Evolutionary conservation across 1,284 basidiomycete genomes (phyloP).

Genomic region (Heliocybe sulcata): DNA sequence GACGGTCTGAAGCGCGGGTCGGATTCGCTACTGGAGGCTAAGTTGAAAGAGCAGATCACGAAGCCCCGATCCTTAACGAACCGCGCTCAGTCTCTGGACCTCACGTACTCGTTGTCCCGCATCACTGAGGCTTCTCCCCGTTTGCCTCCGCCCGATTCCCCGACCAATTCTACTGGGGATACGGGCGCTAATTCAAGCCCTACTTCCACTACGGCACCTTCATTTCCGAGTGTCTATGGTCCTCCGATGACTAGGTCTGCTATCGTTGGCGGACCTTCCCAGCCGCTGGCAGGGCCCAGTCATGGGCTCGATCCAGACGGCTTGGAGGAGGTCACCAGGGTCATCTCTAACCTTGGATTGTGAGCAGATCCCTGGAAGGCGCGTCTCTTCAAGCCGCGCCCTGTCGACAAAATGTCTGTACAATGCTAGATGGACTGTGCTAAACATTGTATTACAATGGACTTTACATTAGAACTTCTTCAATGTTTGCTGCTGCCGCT

Average conservation of each 20-base stretch:
- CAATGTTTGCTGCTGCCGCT: conserved; percentile 6
- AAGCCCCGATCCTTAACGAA: conserved; percentile 74
- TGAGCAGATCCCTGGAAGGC: conserved; percentile 22
- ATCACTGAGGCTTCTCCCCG: conserved; percentile 63
- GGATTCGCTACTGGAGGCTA: conserved; percentile 82
- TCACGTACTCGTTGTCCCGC: conserved; percentile 70
- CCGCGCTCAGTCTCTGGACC: conserved; percentile 74
- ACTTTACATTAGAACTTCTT: conserved; percentile 6
- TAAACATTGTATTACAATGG: conserved; percentile 16
- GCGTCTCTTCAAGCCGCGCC: not conserved
- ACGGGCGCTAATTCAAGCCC: conserved; percentile 63
- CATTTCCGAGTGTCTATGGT: conserved; percentile 78
- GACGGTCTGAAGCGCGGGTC: conserved; percentile 81
- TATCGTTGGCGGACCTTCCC: conserved; percentile 25
- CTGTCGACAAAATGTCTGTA: not conserved
- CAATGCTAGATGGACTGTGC: conserved; percentile 2
- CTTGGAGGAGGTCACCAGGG: conserved; percentile 68
- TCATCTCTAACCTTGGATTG: conserved; percentile 72
- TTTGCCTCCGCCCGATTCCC: conserved; percentile 63
- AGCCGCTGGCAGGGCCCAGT: conserved; percentile 28
- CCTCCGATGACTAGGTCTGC: conserved; percentile 42
- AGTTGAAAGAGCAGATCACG: conserved; percentile 70
- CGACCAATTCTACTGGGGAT: conserved; percentile 61
- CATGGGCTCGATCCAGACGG: conserved; percentile 51
- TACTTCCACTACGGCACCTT: conserved; percentile 64